phyloP scores from a whole-genome alignment of 768 basidiomycete species.

The Pulveroboletus sp. region DNA sequence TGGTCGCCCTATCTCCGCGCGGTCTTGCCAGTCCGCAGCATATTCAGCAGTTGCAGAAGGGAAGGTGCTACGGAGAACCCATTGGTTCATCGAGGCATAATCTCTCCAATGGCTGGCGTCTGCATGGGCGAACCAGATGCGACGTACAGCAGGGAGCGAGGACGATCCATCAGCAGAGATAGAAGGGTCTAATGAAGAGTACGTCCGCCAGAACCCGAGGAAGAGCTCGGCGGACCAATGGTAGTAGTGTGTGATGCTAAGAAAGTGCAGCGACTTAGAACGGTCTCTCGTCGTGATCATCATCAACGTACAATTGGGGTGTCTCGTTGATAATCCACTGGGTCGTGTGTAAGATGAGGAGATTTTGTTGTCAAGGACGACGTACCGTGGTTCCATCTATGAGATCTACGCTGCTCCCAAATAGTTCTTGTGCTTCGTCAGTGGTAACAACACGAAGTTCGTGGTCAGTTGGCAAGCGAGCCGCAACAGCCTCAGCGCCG shows the following conservation, averaged over 20 bases:
- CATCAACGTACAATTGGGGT: slow-evolving; percentile 67
- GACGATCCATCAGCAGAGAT: slow-evolving; percentile 67
- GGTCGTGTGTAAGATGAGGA: slow-evolving; percentile 1
- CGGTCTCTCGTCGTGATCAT: not conserved
- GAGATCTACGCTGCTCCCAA: slow-evolving; percentile 66
- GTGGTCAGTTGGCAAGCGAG: slow-evolving; percentile 68
- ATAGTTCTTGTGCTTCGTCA: slow-evolving; percentile 58
- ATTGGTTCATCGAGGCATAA: slow-evolving; percentile 89
- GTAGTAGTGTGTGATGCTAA: slow-evolving; percentile 86
- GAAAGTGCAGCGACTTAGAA: not conserved
- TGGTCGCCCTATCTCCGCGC: slow-evolving; percentile 59
- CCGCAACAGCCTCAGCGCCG: slow-evolving; percentile 47
- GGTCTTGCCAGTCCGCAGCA: slow-evolving; percentile 78
- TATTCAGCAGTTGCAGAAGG: slow-evolving; percentile 81
- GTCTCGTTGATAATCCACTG: slow-evolving; percentile 83
- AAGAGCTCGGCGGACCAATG: slow-evolving; percentile 91
- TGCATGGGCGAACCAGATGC: slow-evolving; percentile 71
- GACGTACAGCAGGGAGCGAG: slow-evolving; percentile 64
- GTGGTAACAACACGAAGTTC: slow-evolving; percentile 76
- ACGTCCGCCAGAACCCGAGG: slow-evolving; percentile 90
- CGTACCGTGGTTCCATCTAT: slow-evolving; percentile 75
- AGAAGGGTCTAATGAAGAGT: slow-evolving; percentile 70
- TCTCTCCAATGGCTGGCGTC: slow-evolving; percentile 84
- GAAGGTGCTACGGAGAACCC: slow-evolving; percentile 73
- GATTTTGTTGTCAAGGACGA: not conserved